A percentile compares a stretch with the other conserved stretches of the same genome.
Evolutionary conservation across 306 rosid genomes (phyloP).

Genomic region (Trifolium subterraneum): DNA sequence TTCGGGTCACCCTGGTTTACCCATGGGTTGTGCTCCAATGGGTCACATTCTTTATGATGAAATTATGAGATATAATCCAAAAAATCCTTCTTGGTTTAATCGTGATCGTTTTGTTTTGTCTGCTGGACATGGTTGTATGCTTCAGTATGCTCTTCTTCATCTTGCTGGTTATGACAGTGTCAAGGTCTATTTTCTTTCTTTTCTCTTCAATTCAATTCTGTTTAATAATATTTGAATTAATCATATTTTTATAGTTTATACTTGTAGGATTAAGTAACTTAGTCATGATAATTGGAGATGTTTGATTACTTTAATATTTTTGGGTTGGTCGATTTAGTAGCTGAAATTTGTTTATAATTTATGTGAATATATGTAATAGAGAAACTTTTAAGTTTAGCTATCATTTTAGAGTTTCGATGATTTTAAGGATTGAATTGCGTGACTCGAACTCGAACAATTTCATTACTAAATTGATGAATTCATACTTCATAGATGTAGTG

Average conservation of each 20-base stretch:
- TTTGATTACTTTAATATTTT: background rate
- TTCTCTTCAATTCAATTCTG: background rate
- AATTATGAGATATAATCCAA: slow-evolving; percentile 91
- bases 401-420: background rate
- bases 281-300: background rate
- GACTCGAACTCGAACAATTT: background rate
- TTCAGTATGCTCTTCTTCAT: slow-evolving; percentile 96
- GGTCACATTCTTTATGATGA: slow-evolving; percentile 95
- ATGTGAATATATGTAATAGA: background rate
- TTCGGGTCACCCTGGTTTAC: slow-evolving; percentile 97
- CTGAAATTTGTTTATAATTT: background rate
- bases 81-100: slow-evolving; percentile 92
- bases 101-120: slow-evolving; percentile 90
- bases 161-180: slow-evolving; percentile 94
- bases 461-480: background rate
- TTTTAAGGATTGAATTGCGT: background rate
- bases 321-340: background rate
- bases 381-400: background rate
- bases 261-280: background rate
- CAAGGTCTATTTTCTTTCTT: slow-evolving; percentile 35
- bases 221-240: background rate
- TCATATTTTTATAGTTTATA: background rate
- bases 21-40: slow-evolving; percentile 99
- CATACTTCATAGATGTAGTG: too few relatives aligned
- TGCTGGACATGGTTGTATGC: slow-evolving; percentile 99